Percentiles rank a stretch among this genome's conserved stretches.
Evolutionary conservation across 1,284 basidiomycete species (phyloP).

Genomic region (Entoloma clypeatum): DNA sequence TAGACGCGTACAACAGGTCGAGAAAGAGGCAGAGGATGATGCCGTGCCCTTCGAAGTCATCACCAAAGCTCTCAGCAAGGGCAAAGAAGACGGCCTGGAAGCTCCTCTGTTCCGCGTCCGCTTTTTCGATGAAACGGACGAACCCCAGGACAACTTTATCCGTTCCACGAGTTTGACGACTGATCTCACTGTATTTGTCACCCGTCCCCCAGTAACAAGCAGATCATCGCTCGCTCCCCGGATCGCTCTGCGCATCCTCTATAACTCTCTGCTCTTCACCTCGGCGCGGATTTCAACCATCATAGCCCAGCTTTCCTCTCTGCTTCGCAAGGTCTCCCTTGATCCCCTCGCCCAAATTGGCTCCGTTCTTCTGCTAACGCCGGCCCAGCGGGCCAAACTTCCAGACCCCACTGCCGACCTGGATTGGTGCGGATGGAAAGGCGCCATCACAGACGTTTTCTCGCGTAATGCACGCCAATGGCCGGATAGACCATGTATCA

Average conservation of each 20-base stretch:
- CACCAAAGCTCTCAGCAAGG: slow-evolving; percentile 69
- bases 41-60: slow-evolving; percentile 82
- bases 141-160: slow-evolving; percentile 72
- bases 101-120: slow-evolving; percentile 88
- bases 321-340: slow-evolving; percentile 73
- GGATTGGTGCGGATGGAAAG: slow-evolving; percentile 97
- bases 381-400: slow-evolving; percentile 65
- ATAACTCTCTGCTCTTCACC: slow-evolving; percentile 95
- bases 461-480: slow-evolving; percentile 73
- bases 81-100: slow-evolving; percentile 54
- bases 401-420: slow-evolving; percentile 89
- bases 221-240: slow-evolving; percentile 71
- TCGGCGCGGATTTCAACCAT: slow-evolving; percentile 74
- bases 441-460: slow-evolving; percentile 94
- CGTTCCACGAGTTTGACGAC: slow-evolving; percentile 81
- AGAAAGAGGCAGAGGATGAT: slow-evolving; percentile 83
- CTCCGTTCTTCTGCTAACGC: slow-evolving; percentile 78
- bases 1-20: slow-evolving; percentile 80
- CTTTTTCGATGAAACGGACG: slow-evolving; percentile 91
- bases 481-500: slow-evolving; percentile 80
- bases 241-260: slow-evolving; percentile 84
- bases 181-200: slow-evolving; percentile 85
- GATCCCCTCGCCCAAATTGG: slow-evolving; percentile 65
- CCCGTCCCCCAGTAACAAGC: slow-evolving; percentile 62
- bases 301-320: slow-evolving; percentile 81